Percentiles rank a stretch among this genome's conserved stretches.
Conservation (phyloP, 2,329 filamentous ascomycete genomes). For the Myriangium duriaei region DNA sequence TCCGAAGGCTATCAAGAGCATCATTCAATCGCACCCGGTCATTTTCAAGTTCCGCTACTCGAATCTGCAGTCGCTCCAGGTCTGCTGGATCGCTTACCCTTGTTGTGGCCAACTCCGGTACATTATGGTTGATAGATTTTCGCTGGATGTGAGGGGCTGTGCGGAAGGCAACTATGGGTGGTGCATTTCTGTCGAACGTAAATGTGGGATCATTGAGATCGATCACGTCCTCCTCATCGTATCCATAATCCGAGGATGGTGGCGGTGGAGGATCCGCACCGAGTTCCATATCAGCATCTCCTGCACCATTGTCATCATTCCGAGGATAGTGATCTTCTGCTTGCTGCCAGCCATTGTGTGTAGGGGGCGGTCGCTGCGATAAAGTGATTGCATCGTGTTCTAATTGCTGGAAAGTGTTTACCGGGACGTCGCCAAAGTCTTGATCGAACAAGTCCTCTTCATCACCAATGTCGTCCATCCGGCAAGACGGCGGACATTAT, state of each 20-base stretch:
- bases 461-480: constrained; percentile 23
- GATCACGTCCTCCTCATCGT: constrained; percentile 33
- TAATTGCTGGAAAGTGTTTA: constrained; percentile 32
- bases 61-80: constrained; percentile 25
- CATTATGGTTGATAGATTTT: not conserved
- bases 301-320: too few relatives aligned
- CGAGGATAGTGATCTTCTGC: not conserved
- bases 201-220: constrained; percentile 31
- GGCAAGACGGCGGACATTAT: not conserved
- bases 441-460: constrained; percentile 36
- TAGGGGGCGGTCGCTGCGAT: not conserved
- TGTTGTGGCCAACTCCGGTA: not conserved
- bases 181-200: constrained; percentile 2
- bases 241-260: constrained; percentile 31
- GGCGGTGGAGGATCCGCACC: constrained; percentile 9
- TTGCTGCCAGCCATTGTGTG: not conserved
- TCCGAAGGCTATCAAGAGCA: constrained; percentile 30
- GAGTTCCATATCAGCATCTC: not conserved
- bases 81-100: constrained; percentile 1
- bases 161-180: not conserved
- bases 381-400: constrained; percentile 27
- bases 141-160: not conserved
- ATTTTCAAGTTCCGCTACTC: constrained; percentile 34
- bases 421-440: constrained; percentile 33
- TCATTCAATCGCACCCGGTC: constrained; percentile 27